phyloP scores from a whole-genome alignment of 306 rosid species.

The Prunus campanulata region DNA sequence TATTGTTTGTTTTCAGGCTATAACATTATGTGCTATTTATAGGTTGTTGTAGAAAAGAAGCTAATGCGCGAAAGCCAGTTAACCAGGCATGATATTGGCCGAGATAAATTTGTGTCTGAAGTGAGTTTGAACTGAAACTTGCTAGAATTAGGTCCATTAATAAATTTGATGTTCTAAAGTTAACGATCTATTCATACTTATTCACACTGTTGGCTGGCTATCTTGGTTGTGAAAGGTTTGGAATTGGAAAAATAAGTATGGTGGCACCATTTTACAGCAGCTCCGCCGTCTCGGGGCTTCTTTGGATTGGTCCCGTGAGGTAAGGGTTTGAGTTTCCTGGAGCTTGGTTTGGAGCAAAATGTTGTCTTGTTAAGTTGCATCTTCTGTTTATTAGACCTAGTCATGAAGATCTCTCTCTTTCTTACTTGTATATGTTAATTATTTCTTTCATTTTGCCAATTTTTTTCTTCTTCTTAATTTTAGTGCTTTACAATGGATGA shows the following conservation, averaged over 20 bases:
- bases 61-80: constrained; percentile 69
- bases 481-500: constrained; percentile 99
- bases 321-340: constrained; percentile 22
- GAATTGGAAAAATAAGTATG: constrained; percentile 88
- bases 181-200: constrained; percentile 7
- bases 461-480: constrained; percentile 4
- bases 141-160: background rate
- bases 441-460: background rate
- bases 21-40: constrained; percentile 2
- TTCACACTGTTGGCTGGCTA: constrained; percentile 15
- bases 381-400: background rate
- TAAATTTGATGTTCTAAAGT: background rate
- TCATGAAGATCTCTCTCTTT: constrained; percentile 4
- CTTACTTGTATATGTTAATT: background rate
- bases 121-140: constrained; percentile 42
- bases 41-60: constrained; percentile 99
- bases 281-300: constrained; percentile 90
- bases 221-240: constrained; percentile 64
- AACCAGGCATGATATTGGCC: constrained; percentile 87
- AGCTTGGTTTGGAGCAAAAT: background rate
- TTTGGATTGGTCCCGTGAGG: constrained; percentile 98
- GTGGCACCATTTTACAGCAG: constrained; percentile 79
- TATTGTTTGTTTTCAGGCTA: background rate
- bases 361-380: background rate
- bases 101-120: constrained; percentile 70